A percentile compares a stretch with the other conserved stretches of the same genome.
Conservation (phyloP, 768 basidiomycete species). For the Cubamyces lactineus region DNA sequence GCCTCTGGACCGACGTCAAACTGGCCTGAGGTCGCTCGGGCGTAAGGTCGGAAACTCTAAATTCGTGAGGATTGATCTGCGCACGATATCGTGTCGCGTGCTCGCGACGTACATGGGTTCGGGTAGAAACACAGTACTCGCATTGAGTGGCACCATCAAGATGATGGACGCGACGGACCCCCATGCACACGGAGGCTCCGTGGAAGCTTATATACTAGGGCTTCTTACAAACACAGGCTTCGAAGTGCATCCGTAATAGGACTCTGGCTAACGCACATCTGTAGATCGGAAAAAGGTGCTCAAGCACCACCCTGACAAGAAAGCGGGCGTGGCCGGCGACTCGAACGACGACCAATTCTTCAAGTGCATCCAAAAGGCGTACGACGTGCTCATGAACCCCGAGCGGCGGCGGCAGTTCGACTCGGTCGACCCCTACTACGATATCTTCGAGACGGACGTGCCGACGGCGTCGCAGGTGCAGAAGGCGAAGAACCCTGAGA, state of each 20-base stretch:
- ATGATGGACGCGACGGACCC: too few relatives aligned
- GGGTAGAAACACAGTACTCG: too few relatives aligned
- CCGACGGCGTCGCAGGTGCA: slow-evolving; percentile 69
- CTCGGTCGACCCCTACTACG: slow-evolving; percentile 84
- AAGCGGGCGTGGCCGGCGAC: slow-evolving; percentile 74
- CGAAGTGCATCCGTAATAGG: background rate
- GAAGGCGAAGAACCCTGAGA: slow-evolving; percentile 47
- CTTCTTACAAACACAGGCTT: background rate
- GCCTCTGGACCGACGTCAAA: background rate
- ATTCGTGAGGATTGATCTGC: too few relatives aligned
- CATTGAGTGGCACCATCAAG: too few relatives aligned
- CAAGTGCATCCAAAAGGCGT: slow-evolving; percentile 99
- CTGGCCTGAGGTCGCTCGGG: too few relatives aligned
- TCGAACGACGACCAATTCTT: slow-evolving; percentile 98
- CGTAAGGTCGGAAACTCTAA: too few relatives aligned
- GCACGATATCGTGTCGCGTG: too few relatives aligned
- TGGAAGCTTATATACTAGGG: too few relatives aligned
- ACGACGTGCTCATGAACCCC: slow-evolving; percentile 85
- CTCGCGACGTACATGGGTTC: too few relatives aligned
- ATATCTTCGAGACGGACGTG: slow-evolving; percentile 75
- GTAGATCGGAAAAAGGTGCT: slow-evolving; percentile 98
- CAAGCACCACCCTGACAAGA: slow-evolving; percentile 98
- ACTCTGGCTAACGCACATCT: background rate
- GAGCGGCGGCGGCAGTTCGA: slow-evolving; percentile 96
- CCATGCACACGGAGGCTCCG: too few relatives aligned